These are phyloP conservation scores for Tricholoma terreum DNA, from an alignment of 768 basidiomycete species.

Conservation along the genomic window DNA sequence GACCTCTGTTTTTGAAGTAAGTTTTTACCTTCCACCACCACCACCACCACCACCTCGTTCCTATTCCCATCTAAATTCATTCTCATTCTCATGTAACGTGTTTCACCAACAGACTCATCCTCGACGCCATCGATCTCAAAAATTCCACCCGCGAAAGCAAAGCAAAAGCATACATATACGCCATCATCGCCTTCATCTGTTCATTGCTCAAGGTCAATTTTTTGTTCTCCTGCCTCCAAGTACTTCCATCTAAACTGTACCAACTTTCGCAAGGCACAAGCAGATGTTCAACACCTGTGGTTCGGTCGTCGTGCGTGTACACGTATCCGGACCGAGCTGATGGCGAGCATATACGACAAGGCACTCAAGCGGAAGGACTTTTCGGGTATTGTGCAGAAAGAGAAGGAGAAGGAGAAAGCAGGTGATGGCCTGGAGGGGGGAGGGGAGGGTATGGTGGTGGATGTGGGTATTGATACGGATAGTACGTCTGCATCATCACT, in stretches of 20 bases:
- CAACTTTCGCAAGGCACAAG: slow-evolving; percentile 44
- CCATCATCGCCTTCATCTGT: slow-evolving; percentile 68
- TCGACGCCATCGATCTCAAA: slow-evolving; percentile 29
- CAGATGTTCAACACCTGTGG: slow-evolving; percentile 78
- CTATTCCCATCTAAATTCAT: background rate
- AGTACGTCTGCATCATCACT: background rate
- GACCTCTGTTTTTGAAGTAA: slow-evolving; percentile 83
- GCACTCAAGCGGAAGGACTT: slow-evolving; percentile 80
- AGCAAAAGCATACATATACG: slow-evolving; percentile 71
- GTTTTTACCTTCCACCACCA: slow-evolving; percentile 14
- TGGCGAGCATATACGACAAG: slow-evolving; percentile 88
- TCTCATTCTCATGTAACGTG: slow-evolving; percentile 7
- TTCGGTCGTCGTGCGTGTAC: slow-evolving; percentile 72
- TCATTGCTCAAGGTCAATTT: slow-evolving; percentile 51
- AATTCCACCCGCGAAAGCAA: slow-evolving; percentile 48
- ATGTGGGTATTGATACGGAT: background rate
- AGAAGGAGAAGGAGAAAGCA: slow-evolving; percentile 25
- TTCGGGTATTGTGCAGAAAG: slow-evolving; percentile 66
- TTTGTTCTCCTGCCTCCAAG: background rate
- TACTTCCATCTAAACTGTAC: background rate
- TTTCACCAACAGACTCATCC: slow-evolving; percentile 34
- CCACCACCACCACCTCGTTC: background rate
- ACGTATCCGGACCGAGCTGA: slow-evolving; percentile 73
- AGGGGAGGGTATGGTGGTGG: slow-evolving; percentile 41
- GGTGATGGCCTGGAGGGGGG: slow-evolving; percentile 43